Percentiles rank a stretch among this genome's conserved stretches.
Conservation (phyloP, 495 filamentous ascomycete genomes). For the Aspergillus hancockii region DNA sequence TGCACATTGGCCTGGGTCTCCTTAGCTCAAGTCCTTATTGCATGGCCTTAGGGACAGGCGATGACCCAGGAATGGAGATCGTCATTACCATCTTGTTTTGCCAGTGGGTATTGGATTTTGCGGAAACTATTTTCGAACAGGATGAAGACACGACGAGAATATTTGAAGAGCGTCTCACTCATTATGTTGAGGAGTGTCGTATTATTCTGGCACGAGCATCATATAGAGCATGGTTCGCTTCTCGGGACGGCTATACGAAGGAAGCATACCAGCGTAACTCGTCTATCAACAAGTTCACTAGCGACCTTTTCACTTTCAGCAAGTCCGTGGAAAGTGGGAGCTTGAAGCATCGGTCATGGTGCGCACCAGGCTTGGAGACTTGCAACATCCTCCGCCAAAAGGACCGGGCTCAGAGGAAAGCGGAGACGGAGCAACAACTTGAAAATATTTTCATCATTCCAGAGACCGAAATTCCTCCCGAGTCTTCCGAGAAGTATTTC, state of each 20-base stretch:
- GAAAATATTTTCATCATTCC: slow-evolving; percentile 23
- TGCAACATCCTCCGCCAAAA: slow-evolving; percentile 24
- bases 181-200: slow-evolving; percentile 28
- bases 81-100: slow-evolving; percentile 35
- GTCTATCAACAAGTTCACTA: slow-evolving; percentile 21
- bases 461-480: not conserved
- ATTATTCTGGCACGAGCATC: slow-evolving; percentile 32
- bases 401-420: slow-evolving; percentile 14
- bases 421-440: slow-evolving; percentile 16
- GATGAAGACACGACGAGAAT: slow-evolving; percentile 1
- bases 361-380: slow-evolving; percentile 26
- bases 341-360: slow-evolving; percentile 18
- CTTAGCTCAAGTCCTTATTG: slow-evolving; percentile 21
- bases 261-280: slow-evolving; percentile 17
- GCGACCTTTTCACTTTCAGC: slow-evolving; percentile 27
- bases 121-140: slow-evolving; percentile 27
- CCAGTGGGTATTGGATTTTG: slow-evolving; percentile 37
- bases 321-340: slow-evolving; percentile 23
- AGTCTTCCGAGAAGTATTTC: slow-evolving; percentile 8
- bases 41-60: slow-evolving; percentile 9
- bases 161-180: slow-evolving; percentile 16
- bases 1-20: slow-evolving; percentile 17
- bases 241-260: slow-evolving; percentile 19
- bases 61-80: slow-evolving; percentile 38
- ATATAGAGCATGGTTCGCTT: slow-evolving; percentile 33